phyloP scores from a whole-genome alignment of 2,329 filamentous ascomycete species.

The Scolecobasidium constrictum region DNA sequence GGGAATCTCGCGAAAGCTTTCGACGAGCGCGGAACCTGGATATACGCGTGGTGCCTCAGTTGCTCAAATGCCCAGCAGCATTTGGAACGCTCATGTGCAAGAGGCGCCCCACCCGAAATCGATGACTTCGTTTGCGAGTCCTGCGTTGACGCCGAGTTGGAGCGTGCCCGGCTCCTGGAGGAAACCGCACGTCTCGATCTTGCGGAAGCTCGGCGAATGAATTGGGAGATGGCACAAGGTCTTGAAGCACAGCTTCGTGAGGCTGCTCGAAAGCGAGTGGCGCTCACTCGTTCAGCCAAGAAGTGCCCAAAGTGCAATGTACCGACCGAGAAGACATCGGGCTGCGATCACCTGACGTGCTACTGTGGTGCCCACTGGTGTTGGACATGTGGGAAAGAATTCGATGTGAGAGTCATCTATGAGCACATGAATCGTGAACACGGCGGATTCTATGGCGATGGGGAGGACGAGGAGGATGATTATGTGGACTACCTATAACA shows the following conservation, averaged over 20 bases:
- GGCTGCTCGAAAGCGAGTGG: not conserved
- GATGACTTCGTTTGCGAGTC: slow-evolving; percentile 31
- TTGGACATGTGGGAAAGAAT: not conserved
- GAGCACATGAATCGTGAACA: not conserved
- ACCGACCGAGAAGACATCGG: not conserved
- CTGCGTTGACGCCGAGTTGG: slow-evolving; percentile 15
- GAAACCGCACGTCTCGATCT: not conserved
- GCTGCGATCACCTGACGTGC: not conserved
- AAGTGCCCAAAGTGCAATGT: not conserved
- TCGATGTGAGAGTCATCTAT: not conserved
- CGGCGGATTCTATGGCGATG: not conserved
- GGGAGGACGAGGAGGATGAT: not conserved
- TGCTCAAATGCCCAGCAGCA: slow-evolving; percentile 33
- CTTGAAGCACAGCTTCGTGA: not conserved
- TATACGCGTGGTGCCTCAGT: slow-evolving; percentile 38
- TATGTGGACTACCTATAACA: too few relatives aligned
- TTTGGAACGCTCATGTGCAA: slow-evolving; percentile 34
- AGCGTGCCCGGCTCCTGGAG: not conserved
- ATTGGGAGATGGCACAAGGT: not conserved
- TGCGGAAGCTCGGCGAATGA: not conserved
- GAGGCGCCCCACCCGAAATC: slow-evolving; percentile 27
- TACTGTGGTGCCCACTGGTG: not conserved
- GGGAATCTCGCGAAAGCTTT: slow-evolving; percentile 29
- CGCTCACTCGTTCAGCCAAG: not conserved
- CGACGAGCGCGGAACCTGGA: slow-evolving; percentile 30